phyloP scores from a whole-genome alignment of 331 rosid genomes.

The Quercus tomentella region DNA sequence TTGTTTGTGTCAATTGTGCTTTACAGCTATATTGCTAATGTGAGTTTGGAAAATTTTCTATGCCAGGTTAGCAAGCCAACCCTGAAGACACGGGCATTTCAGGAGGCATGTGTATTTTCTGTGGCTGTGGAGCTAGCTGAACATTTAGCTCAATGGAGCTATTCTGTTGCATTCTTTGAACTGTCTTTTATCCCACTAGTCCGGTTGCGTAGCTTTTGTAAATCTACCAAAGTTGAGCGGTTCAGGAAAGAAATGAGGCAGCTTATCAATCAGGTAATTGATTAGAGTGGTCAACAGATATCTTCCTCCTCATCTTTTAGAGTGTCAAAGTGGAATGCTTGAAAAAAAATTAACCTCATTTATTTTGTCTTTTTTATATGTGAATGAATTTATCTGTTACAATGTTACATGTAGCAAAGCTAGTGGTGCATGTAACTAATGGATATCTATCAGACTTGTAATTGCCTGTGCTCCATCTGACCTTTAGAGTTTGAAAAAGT shows the following conservation, averaged over 20 bases:
- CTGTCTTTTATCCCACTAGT: slow-evolving; percentile 73
- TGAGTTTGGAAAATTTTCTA: slow-evolving; percentile 15
- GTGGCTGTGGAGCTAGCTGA: slow-evolving; percentile 92
- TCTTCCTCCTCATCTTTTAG: neutral
- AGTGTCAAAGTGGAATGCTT: neutral
- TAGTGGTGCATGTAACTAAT: neutral
- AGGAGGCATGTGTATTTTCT: slow-evolving; percentile 88
- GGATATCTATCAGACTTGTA: neutral
- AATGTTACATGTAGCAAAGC: neutral
- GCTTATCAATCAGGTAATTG: slow-evolving; percentile 75
- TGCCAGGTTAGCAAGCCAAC: slow-evolving; percentile 77
- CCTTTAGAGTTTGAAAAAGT: neutral
- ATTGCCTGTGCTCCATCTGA: neutral
- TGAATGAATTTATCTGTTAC: neutral
- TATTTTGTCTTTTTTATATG: neutral
- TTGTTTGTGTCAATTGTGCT: slow-evolving; percentile 3
- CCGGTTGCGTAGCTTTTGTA: slow-evolving; percentile 77
- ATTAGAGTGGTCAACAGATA: slow-evolving; percentile 5
- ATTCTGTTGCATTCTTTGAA: slow-evolving; percentile 81
- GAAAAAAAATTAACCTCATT: neutral
- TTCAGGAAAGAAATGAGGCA: slow-evolving; percentile 69
- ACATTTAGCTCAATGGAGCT: slow-evolving; percentile 91
- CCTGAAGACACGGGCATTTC: slow-evolving; percentile 88
- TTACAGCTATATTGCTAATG: slow-evolving; percentile 1
- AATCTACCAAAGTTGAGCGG: slow-evolving; percentile 77